Conservation (phyloP, 495 filamentous ascomycete genomes). For the Staphylotrichum tortipilum region DNA sequence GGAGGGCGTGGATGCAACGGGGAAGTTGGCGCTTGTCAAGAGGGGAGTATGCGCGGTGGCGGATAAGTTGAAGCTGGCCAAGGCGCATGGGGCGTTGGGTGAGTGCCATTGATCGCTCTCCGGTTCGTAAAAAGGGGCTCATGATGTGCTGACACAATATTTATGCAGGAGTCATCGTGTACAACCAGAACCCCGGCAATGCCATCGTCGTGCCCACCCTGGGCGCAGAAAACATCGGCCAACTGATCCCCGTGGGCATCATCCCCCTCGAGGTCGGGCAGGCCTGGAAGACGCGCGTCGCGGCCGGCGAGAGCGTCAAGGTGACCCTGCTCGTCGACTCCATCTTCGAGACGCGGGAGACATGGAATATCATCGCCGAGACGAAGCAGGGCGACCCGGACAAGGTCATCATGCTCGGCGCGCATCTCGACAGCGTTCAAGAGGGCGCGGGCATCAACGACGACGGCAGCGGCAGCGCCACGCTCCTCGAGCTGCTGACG, state of each 20-base stretch:
- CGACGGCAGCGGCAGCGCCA: conserved; percentile 47
- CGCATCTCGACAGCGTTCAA: conserved; percentile 61
- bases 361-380: conserved; percentile 57
- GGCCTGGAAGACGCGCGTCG: conserved; percentile 35
- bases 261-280: conserved; percentile 40
- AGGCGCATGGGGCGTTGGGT: conserved; percentile 49
- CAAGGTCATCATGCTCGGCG: conserved; percentile 55
- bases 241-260: conserved; percentile 23
- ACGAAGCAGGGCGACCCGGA: conserved; percentile 56
- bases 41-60: conserved; percentile 55
- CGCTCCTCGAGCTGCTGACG: conserved; percentile 51
- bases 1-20: conserved; percentile 34
- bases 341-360: conserved; percentile 39
- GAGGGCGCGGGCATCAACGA: conserved; percentile 44
- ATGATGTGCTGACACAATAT: neutral
- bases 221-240: conserved; percentile 21
- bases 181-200: conserved; percentile 52
- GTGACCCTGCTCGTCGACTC: conserved; percentile 28
- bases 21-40: conserved; percentile 53
- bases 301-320: conserved; percentile 21
- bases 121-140: neutral
- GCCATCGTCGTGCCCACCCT: conserved; percentile 42
- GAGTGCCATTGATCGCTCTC: conserved; percentile 36
- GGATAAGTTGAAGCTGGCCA: conserved; percentile 50
- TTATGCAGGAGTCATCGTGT: conserved; percentile 31